Evolutionary conservation across 23 red algal species (phyloP), one percentile per base, ranked within the genome.

Genomic region (Rhodosorus marinus): DNA sequence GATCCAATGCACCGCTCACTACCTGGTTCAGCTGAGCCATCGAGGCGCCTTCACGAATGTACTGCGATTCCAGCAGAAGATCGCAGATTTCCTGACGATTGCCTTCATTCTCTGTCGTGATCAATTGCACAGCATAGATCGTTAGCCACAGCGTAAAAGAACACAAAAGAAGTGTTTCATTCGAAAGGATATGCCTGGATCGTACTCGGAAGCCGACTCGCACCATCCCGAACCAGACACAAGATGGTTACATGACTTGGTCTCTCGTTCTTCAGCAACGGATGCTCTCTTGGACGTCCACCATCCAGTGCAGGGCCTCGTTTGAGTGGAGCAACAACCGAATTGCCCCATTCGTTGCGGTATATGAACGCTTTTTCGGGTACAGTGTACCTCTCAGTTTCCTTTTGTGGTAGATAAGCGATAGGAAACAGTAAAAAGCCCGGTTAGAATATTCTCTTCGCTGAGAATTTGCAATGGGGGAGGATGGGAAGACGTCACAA

Each of bases 201-300:
- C n/a, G n/a, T n/a, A 33, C 62, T 53, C 19, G 57, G 47, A 29
- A 84, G 49, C 9, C 79, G 68, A 29, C 63, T 71, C 14, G 79
- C 79, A 3, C 68, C 79, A 62, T 84, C 79, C 33, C 79, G 67
- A 20, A 84, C 79, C 29, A 84, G 60, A 24, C 79, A 84, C 33
- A 84, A 57, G 62, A 84, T 84, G 19, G 79, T 84, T 17, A 84
- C 79, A 51, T 73, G 66, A 45, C 79, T 84, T 1, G 79, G 79
- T 26, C 79, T 62, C 51, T 84, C 79, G 51, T 84, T 64, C 5
- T 65, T 54, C 59, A 84, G 61, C 68, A 84, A 55, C 51, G 60
- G 52, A 38, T 84, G 79, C 33, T 84, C 79, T 23, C 79, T 59
- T 28, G 79, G 79, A 6, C 79, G 67, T 22, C 66, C 79, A 0